Conservation (phyloP, 2,329 filamentous ascomycete species). For the Phyllosticta capitalensis region DNA sequence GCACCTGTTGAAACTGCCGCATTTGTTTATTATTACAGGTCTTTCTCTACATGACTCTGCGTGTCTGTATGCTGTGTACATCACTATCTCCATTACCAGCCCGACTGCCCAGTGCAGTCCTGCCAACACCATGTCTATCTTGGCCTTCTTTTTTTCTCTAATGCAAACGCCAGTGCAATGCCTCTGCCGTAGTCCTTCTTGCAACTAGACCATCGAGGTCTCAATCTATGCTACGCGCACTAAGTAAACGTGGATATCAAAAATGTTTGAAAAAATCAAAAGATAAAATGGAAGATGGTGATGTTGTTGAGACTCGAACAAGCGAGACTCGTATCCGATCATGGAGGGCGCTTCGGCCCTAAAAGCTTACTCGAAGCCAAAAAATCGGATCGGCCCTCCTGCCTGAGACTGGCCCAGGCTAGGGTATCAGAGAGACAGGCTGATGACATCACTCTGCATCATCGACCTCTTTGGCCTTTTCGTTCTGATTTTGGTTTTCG, state of each 20-base stretch:
- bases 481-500: conserved; percentile 26
- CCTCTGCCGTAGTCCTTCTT: background rate
- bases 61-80: background rate
- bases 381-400: background rate
- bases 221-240: background rate
- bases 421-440: background rate
- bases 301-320: background rate
- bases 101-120: background rate
- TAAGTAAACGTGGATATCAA: background rate
- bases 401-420: background rate
- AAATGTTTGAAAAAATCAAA: background rate
- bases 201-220: background rate
- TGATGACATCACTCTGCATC: background rate
- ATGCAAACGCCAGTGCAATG: background rate
- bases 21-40: background rate
- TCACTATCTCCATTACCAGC: background rate
- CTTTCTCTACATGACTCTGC: background rate
- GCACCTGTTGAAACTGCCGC: background rate
- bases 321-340: background rate
- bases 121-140: background rate
- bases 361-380: background rate
- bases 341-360: background rate
- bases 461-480: background rate
- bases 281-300: background rate
- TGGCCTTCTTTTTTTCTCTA: background rate